Conservation (phyloP, 1,284 basidiomycete species). For the Ganoderma lingzhi region DNA sequence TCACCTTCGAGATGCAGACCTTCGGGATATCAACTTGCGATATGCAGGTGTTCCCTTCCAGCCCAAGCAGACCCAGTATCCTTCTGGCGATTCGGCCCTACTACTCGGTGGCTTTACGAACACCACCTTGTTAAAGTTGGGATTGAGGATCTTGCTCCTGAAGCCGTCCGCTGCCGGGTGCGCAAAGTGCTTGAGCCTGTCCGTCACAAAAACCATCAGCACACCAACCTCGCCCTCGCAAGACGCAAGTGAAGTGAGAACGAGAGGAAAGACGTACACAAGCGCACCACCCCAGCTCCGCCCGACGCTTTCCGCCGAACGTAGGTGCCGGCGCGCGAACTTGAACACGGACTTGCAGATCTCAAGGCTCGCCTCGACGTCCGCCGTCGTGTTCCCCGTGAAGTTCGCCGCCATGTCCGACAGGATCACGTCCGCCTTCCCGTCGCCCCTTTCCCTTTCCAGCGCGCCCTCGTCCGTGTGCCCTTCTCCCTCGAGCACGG, state of each 20-base stretch:
- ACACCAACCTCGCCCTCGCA: not conserved
- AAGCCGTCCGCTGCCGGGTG: conserved; percentile 70
- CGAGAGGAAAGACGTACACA: conserved; percentile 58
- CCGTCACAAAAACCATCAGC: conserved; percentile 4
- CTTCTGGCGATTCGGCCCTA: conserved; percentile 73
- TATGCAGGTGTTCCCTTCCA: conserved; percentile 49
- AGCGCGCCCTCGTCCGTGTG: not conserved
- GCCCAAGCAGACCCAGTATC: conserved; percentile 77
- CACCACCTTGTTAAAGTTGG: conserved; percentile 64
- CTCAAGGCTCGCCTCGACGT: conserved; percentile 66
- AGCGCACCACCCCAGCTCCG: conserved; percentile 63
- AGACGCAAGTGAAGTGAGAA: not conserved
- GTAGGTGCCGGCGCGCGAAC: conserved; percentile 64
- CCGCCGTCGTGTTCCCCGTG: conserved; percentile 66
- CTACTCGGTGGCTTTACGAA: conserved; percentile 75
- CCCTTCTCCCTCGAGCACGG: not conserved
- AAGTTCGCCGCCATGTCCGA: conserved; percentile 83
- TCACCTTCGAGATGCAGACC: not conserved
- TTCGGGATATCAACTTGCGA: not conserved
- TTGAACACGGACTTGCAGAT: conserved; percentile 70
- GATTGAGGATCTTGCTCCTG: conserved; percentile 56
- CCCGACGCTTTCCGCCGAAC: conserved; percentile 51
- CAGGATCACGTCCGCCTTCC: conserved; percentile 73
- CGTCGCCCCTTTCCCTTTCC: conserved; percentile 38
- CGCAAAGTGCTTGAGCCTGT: conserved; percentile 78